These are phyloP conservation scores for Spathaspora girioi DNA, from an alignment of 805 yeast species.

Conservation along the genomic window DNA sequence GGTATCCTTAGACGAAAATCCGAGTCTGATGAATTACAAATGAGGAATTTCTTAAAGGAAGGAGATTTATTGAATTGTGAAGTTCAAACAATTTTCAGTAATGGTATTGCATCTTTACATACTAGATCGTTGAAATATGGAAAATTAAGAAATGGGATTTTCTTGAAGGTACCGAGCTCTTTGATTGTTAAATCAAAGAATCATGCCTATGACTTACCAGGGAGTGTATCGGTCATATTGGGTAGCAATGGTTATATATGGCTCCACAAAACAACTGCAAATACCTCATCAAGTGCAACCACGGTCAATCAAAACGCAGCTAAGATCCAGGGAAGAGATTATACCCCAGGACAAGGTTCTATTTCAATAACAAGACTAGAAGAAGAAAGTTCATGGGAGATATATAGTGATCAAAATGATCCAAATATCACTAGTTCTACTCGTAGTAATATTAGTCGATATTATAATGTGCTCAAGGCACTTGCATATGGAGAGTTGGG, in stretches of 20 bases:
- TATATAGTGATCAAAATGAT: constrained; percentile 87
- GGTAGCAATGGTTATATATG: constrained; percentile 96
- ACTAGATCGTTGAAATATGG: constrained; percentile 96
- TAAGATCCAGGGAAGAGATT: constrained; percentile 20
- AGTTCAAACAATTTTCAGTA: constrained; percentile 83
- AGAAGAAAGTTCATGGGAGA: constrained; percentile 92
- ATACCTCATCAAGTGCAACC: constrained; percentile 10
- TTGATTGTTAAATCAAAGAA: constrained; percentile 80
- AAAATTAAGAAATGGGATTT: constrained; percentile 86
- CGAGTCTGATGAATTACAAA: constrained; percentile 92
- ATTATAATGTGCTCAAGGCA: constrained; percentile 78
- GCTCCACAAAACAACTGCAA: constrained; percentile 62
- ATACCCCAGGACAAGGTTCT: constrained; percentile 29
- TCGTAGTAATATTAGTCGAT: constrained; percentile 76
- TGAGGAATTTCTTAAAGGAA: constrained; percentile 91
- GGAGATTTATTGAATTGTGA: constrained; percentile 96
- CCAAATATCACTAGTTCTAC: constrained; percentile 52
- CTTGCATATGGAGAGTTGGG: constrained; percentile 84
- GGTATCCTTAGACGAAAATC: constrained; percentile 92
- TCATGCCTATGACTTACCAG: constrained; percentile 87
- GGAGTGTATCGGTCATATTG: constrained; percentile 83
- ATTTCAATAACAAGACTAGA: constrained; percentile 73
- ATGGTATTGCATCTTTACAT: constrained; percentile 91
- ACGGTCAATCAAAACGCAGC: constrained; percentile 16
- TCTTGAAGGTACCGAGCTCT: constrained; percentile 76